Conservation (phyloP, 192 early-diverging fungal genomes). For the Coemansia sp. region DNA sequence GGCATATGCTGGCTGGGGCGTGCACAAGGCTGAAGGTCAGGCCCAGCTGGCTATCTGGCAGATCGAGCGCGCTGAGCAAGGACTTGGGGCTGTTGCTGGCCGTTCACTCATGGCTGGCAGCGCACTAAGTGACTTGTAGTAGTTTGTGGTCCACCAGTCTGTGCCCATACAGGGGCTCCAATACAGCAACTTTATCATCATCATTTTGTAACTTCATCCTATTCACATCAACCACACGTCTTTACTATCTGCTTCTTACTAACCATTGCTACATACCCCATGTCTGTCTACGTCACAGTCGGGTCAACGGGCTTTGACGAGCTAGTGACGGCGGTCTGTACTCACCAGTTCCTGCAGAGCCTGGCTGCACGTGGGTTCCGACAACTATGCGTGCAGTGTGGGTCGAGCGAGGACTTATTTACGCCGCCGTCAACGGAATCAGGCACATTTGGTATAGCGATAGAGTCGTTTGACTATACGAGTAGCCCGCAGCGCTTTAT, state of each 20-base stretch:
- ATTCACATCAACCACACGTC: not conserved
- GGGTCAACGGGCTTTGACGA: slow-evolving; percentile 90
- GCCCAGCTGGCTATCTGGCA: slow-evolving; percentile 48
- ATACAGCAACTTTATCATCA: not conserved
- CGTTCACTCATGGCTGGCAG: slow-evolving; percentile 23
- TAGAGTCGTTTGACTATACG: slow-evolving; percentile 63
- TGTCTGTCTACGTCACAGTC: slow-evolving; percentile 79
- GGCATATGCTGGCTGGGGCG: slow-evolving; percentile 33
- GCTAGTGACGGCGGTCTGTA: slow-evolving; percentile 60
- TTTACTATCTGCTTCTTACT: not conserved
- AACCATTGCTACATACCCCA: not conserved
- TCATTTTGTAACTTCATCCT: not conserved
- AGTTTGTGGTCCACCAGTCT: not conserved
- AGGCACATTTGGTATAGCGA: slow-evolving; percentile 16
- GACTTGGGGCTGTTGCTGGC: slow-evolving; percentile 21
- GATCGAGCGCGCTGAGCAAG: slow-evolving; percentile 52
- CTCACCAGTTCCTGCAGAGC: slow-evolving; percentile 51
- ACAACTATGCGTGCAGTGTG: slow-evolving; percentile 71
- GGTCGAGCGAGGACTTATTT: slow-evolving; percentile 49
- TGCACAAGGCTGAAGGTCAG: slow-evolving; percentile 39
- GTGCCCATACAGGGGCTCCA: slow-evolving; percentile 1
- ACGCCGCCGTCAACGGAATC: slow-evolving; percentile 16
- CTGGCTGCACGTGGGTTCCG: slow-evolving; percentile 58
- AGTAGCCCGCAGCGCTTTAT: slow-evolving; percentile 61
- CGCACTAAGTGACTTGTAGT: slow-evolving; percentile 21